Conservation (phyloP, 441 rosid genomes). For the Arabidopsis lyrata region DNA sequence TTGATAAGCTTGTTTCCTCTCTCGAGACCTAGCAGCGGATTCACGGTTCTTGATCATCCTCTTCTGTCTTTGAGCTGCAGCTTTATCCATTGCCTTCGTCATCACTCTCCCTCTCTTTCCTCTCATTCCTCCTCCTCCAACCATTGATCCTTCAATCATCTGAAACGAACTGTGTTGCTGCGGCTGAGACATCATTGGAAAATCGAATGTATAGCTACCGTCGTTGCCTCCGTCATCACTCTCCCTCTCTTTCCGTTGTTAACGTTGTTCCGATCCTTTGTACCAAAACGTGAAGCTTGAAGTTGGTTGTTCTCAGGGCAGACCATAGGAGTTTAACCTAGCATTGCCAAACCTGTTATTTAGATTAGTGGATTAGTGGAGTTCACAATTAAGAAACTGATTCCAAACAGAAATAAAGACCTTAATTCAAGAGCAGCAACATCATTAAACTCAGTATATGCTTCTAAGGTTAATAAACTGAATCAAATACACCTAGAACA, state of each 20-base stretch:
- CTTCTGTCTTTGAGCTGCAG: conserved; percentile 85
- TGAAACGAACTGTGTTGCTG: conserved; percentile 48
- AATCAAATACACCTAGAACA: too few relatives aligned
- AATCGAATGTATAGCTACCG: conserved; percentile 56
- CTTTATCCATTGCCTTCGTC: conserved; percentile 63
- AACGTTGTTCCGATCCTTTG: too few relatives aligned
- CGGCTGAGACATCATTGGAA: conserved; percentile 22
- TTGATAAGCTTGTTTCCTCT: conserved; percentile 92
- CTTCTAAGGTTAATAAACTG: too few relatives aligned
- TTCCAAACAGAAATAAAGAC: too few relatives aligned
- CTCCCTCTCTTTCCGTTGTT: too few relatives aligned
- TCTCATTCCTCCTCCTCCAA: conserved; percentile 41
- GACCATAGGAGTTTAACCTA: conserved; percentile 78
- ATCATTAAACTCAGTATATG: too few relatives aligned
- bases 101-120: conserved; percentile 65
- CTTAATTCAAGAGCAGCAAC: too few relatives aligned
- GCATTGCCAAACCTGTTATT: conserved; percentile 47
- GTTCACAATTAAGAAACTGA: too few relatives aligned
- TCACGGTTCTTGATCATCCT: conserved; percentile 98
- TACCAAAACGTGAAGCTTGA: conserved; percentile 65
- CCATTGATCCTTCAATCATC: conserved; percentile 43
- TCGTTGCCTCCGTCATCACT: too few relatives aligned
- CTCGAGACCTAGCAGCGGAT: conserved; percentile 94
- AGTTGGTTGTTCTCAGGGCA: conserved; percentile 72
- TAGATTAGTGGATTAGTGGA: conserved; percentile 40